Evolutionary conservation across 2,329 filamentous ascomycete species (phyloP), one percentile per base, ranked within the genome.

Genomic region (Colletotrichum sansevieriae): DNA sequence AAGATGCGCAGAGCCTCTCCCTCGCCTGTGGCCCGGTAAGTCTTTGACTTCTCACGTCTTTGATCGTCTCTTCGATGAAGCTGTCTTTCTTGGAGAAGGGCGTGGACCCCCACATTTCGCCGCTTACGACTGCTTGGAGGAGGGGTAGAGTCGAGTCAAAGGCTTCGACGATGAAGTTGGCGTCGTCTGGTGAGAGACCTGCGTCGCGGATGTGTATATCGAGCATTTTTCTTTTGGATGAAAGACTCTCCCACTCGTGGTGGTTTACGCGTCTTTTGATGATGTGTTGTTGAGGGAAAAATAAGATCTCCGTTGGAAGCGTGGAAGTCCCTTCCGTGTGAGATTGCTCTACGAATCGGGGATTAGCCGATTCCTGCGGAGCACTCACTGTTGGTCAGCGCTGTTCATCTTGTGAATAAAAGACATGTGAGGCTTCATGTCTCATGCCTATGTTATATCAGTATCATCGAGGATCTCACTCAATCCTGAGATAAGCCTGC

Each of bases 101-200:
- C 65, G 71, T 56, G 18, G 68, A 55, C 8, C 75, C 75, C 75
- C 77, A 78, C 73, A 76, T 75, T n/a, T 56, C 73, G 55, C 65
- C 71, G 54, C 73, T 77, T 39, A 73, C 77, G 18, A 73, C 65
- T 12, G 73, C 72, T 43, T 56, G 70, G 52, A 79, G 73, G 61
- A 75, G 71, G 54, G 74, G 72, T 43, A 79, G 54, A 9, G 72
- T 73, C 10, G 74, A 77, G 68, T 77, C 73, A 71, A 78, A 76
- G 54, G 75, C 76, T 29, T 72, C 72, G 35, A 75, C 63, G 47
- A 79, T 75, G 73, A 77, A 77, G 37, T 73, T 63, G 60, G 72
- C 71, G 69, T 78, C 76, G 39, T 73, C 63, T n/a, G 65, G 70
- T 44, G 65, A 63, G 39, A 61, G 59, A 20, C 60, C 63, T 20